These are phyloP conservation scores for Colletotrichum lini DNA, from an alignment of 2,329 filamentous ascomycete species.

Conservation along the genomic window DNA sequence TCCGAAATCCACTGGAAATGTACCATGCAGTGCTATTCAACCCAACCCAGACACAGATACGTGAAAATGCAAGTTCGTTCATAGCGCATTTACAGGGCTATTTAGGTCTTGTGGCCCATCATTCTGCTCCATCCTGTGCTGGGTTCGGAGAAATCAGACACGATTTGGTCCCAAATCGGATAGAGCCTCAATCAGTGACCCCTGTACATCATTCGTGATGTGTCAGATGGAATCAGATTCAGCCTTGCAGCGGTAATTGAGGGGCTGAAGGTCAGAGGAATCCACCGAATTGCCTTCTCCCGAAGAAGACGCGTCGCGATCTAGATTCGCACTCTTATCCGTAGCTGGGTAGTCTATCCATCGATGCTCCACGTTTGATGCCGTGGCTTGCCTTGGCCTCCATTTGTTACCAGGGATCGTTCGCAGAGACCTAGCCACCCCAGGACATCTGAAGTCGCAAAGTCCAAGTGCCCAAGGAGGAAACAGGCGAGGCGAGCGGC, in stretches of 20 bases:
- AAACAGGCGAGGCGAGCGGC: background rate
- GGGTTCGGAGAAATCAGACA: background rate
- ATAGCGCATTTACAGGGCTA: background rate
- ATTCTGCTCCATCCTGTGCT: background rate
- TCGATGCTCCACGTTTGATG: constrained; percentile 1
- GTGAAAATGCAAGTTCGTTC: background rate
- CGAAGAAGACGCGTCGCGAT: constrained; percentile 7
- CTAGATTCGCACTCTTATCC: constrained; percentile 1
- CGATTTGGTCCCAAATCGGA: background rate
- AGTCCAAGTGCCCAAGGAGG: background rate
- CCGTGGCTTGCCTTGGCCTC: background rate
- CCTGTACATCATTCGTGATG: constrained; percentile 9
- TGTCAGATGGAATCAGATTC: constrained; percentile 4
- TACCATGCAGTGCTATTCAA: background rate
- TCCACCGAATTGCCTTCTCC: constrained; percentile 23
- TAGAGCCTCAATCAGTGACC: constrained; percentile 6
- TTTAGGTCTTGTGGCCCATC: constrained; percentile 6
- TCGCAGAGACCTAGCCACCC: constrained; percentile 1
- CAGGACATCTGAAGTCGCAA: background rate
- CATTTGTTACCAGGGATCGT: constrained; percentile 1
- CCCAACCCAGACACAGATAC: background rate
- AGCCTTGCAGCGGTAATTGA: constrained; percentile 16
- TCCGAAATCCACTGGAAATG: background rate
- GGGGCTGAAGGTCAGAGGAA: background rate
- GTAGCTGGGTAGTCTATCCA: background rate